Percentiles rank a stretch among this genome's conserved stretches.
phyloP scores from a whole-genome alignment of 176 grass and related monocot species.

The Aegilops longissima region DNA sequence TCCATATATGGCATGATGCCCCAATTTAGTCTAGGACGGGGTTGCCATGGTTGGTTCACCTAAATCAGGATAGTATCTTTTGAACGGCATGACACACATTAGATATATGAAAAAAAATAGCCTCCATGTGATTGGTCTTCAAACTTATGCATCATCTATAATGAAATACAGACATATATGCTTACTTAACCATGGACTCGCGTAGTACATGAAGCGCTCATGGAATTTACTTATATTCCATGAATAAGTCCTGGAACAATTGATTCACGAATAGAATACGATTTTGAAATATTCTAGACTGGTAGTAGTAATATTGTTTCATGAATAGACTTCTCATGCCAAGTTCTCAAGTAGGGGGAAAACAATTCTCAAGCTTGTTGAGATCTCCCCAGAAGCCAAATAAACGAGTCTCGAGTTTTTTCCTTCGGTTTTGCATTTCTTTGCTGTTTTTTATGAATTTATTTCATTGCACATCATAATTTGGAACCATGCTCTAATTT shows the following conservation, averaged over 20 bases:
- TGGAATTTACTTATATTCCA: not conserved
- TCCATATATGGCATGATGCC: not conserved
- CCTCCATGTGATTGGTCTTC: not conserved
- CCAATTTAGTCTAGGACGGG: not conserved
- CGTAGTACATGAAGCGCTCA: not conserved
- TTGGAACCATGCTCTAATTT: not conserved
- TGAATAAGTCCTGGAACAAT: not conserved
- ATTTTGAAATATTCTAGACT: not conserved
- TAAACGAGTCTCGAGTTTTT: not conserved
- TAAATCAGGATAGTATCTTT: constrained; percentile 7
- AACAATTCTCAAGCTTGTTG: too few species aligned
- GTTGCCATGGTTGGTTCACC: not conserved
- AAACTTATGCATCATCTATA: not conserved
- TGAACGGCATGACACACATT: not conserved
- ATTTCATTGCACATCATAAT: not conserved
- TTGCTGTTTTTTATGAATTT: not conserved
- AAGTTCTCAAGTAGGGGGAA: not conserved
- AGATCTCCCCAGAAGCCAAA: too few species aligned
- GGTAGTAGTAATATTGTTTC: not conserved
- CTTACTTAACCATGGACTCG: not conserved
- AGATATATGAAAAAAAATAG: not conserved
- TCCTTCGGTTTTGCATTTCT: not conserved
- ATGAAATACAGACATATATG: not conserved
- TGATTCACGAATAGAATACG: not conserved
- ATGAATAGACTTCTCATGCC: not conserved